Conservation (phyloP, 305 asterid genomes). For the Solanum aculeatissimum region DNA sequence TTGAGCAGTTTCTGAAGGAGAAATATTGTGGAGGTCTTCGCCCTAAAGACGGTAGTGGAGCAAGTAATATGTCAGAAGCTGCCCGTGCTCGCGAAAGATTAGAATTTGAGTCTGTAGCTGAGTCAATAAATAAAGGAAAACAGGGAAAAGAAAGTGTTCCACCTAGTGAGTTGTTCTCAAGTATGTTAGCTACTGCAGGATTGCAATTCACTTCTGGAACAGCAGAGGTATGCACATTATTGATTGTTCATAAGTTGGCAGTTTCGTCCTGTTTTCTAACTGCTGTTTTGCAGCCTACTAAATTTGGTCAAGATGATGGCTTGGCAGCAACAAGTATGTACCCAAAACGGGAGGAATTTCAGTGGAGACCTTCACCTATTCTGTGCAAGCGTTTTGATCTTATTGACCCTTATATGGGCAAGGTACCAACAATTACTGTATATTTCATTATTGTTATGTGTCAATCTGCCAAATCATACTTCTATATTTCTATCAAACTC, state of each 20-base stretch:
- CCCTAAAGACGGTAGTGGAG: constrained; percentile 69
- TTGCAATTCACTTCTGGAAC: constrained; percentile 67
- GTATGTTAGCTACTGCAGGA: constrained; percentile 36
- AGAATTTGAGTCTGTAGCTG: constrained; percentile 84
- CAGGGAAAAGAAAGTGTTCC: constrained; percentile 29
- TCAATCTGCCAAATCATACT: background rate
- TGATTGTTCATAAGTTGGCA: constrained; percentile 2
- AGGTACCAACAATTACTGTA: constrained; percentile 31
- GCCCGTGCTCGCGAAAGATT: constrained; percentile 97
- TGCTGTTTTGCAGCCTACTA: constrained; percentile 32
- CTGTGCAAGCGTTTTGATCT: constrained; percentile 97
- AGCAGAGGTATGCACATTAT: constrained; percentile 40
- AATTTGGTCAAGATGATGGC: constrained; percentile 35
- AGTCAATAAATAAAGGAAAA: constrained; percentile 45
- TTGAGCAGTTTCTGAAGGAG: constrained; percentile 95
- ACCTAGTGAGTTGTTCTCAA: constrained; percentile 41
- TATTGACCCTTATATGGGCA: constrained; percentile 90
- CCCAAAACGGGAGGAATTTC: constrained; percentile 86
- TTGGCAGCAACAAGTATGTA: constrained; percentile 28
- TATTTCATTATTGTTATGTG: background rate
- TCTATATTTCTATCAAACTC: background rate
- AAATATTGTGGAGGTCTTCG: constrained; percentile 93
- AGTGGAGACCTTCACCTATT: constrained; percentile 90
- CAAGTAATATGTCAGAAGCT: constrained; percentile 89
- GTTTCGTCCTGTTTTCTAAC: background rate